These are phyloP conservation scores for Penicillium expansum DNA, from an alignment of 2,329 filamentous ascomycete species.

Conservation along the genomic window DNA sequence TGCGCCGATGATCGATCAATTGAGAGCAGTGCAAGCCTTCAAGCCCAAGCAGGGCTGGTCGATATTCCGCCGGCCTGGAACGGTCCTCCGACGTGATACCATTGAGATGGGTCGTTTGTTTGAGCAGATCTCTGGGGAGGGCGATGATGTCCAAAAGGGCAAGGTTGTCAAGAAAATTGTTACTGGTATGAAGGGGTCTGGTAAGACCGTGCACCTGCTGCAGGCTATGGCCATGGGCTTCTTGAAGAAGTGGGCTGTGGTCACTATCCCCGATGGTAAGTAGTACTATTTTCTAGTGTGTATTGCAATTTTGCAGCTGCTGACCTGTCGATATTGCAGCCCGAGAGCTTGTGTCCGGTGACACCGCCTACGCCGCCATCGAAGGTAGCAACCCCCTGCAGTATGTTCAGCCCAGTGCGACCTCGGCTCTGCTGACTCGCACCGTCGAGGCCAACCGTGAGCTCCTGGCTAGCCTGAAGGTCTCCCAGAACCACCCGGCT, in stretches of 20 bases:
- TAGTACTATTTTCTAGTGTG: background rate
- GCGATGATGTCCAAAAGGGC: slow-evolving; percentile 31
- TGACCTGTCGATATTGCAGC: slow-evolving; percentile 49
- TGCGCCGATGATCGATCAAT: slow-evolving; percentile 68
- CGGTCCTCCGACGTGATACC: slow-evolving; percentile 76
- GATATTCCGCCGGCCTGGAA: slow-evolving; percentile 77
- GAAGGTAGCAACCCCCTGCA: slow-evolving; percentile 51
- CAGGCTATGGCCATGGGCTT: slow-evolving; percentile 81
- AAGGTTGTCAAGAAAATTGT: slow-evolving; percentile 59
- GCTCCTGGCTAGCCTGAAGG: slow-evolving; percentile 56
- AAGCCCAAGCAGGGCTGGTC: slow-evolving; percentile 86
- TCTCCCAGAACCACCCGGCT: slow-evolving; percentile 55
- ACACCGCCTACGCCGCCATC: slow-evolving; percentile 75
- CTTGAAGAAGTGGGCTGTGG: slow-evolving; percentile 80
- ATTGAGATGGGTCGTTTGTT: slow-evolving; percentile 66
- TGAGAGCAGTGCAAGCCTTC: slow-evolving; percentile 85
- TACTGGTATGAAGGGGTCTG: slow-evolving; percentile 69
- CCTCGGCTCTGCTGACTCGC: slow-evolving; percentile 68
- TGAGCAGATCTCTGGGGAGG: slow-evolving; percentile 50
- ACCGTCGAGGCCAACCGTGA: slow-evolving; percentile 69
- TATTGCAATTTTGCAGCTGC: slow-evolving; percentile 1
- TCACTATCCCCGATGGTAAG: slow-evolving; percentile 85
- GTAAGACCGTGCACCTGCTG: slow-evolving; percentile 83
- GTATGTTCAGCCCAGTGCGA: slow-evolving; percentile 79
- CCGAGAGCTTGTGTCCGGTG: slow-evolving; percentile 75